These are phyloP conservation scores for Xylaria sp. DNA, from an alignment of 2,329 filamentous ascomycete species.

Conservation along the genomic window DNA sequence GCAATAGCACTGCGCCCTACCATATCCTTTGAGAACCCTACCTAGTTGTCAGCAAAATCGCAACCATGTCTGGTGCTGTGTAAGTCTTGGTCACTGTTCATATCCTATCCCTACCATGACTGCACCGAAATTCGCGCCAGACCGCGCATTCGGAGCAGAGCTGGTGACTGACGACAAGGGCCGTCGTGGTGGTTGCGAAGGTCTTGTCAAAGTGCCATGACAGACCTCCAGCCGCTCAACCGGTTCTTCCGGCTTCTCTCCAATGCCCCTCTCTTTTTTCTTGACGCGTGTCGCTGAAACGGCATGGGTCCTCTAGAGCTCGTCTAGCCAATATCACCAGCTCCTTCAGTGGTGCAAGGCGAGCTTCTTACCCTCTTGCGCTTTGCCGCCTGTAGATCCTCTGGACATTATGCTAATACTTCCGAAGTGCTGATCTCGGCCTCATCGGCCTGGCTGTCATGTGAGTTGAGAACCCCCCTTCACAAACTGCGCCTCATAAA, in stretches of 20 bases:
- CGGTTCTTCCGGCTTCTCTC: slow-evolving; percentile 30
- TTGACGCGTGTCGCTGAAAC: slow-evolving; percentile 42
- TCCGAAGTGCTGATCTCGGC: slow-evolving; percentile 80
- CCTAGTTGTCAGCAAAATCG: slow-evolving; percentile 27
- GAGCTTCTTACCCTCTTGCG: slow-evolving; percentile 39
- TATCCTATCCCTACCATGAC: slow-evolving; percentile 33
- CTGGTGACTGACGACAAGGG: slow-evolving; percentile 8
- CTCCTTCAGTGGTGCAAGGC: slow-evolving; percentile 65
- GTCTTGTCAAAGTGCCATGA: neutral
- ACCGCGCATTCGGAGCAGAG: neutral
- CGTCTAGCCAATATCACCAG: slow-evolving; percentile 74
- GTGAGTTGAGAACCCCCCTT: slow-evolving; percentile 54
- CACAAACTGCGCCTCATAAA: neutral
- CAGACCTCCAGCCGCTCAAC: slow-evolving; percentile 28
- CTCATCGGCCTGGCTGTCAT: slow-evolving; percentile 93
- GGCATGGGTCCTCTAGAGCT: slow-evolving; percentile 60
- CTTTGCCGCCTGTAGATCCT: slow-evolving; percentile 30
- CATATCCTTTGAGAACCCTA: slow-evolving; percentile 21
- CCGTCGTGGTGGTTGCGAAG: slow-evolving; percentile 1
- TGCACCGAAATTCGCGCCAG: slow-evolving; percentile 8
- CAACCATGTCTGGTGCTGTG: slow-evolving; percentile 70
- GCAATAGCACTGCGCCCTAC: slow-evolving; percentile 8
- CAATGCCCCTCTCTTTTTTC: slow-evolving; percentile 36
- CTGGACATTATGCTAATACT: slow-evolving; percentile 60
- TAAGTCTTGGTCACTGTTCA: slow-evolving; percentile 56